Conservation (phyloP, 2,329 filamentous ascomycete genomes). For the Trichoderma asperellum region DNA sequence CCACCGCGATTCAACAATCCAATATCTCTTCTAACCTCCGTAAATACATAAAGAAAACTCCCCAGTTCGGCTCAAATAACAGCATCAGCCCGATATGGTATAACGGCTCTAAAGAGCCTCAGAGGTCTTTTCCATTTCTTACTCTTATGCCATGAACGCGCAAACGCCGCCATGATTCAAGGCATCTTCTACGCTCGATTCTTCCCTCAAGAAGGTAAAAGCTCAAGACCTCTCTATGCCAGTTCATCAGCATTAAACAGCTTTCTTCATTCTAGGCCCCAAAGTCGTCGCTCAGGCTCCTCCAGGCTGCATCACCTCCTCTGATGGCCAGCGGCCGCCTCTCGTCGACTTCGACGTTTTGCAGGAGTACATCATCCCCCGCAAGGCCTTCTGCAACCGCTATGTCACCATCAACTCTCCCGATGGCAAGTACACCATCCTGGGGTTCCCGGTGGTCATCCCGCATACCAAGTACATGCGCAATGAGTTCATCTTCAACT, state of each 20-base stretch:
- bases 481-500: conserved; percentile 99
- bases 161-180: conserved; percentile 59
- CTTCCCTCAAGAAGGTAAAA: conserved; percentile 64
- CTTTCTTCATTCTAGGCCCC: conserved; percentile 50
- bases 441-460: conserved; percentile 90
- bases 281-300: conserved; percentile 67
- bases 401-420: conserved; percentile 79
- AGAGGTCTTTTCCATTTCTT: background rate
- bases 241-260: background rate
- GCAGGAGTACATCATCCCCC: conserved; percentile 91
- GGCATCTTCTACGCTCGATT: conserved; percentile 74
- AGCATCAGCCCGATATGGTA: background rate
- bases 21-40: background rate
- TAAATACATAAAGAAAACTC: background rate
- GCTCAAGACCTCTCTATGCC: background rate
- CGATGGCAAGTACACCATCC: conserved; percentile 70
- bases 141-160: conserved; percentile 14
- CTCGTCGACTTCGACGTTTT: conserved; percentile 86
- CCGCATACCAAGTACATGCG: conserved; percentile 80
- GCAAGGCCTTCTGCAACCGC: conserved; percentile 92
- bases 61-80: background rate
- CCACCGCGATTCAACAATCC: background rate
- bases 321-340: conserved; percentile 50
- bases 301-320: conserved; percentile 61
- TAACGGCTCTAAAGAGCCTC: background rate